Evolutionary conservation across 371 early-diverging fungal species (phyloP).

Genomic region (Actinomortierella ambigua): DNA sequence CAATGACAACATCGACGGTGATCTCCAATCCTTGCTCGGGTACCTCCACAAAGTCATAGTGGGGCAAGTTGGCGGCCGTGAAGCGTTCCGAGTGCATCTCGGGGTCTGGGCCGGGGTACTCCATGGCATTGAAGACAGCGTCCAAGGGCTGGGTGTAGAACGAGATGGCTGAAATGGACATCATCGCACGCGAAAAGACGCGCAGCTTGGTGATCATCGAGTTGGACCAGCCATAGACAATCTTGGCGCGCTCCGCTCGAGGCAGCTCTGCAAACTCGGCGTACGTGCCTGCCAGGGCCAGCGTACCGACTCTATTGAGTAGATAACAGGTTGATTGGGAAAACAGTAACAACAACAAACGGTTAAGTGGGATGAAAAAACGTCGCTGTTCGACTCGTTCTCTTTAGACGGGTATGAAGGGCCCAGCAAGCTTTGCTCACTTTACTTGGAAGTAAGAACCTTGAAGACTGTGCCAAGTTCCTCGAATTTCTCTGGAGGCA

Average conservation of each 20-base stretch:
- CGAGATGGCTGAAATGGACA: conserved; percentile 12
- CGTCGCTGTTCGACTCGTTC: no score
- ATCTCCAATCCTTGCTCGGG: conserved; percentile 44
- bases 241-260: conserved; percentile 53
- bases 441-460: conserved; percentile 43
- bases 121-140: conserved; percentile 43
- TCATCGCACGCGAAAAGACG: conserved; percentile 24
- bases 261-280: conserved; percentile 54
- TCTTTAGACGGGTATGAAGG: no score
- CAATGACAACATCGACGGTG: conserved; percentile 65
- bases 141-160: conserved; percentile 27
- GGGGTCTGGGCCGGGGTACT: conserved; percentile 56
- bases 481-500: conserved; percentile 38
- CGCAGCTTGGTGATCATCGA: conserved; percentile 58
- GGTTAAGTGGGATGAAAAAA: background rate
- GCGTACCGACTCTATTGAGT: conserved; percentile 55
- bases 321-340: conserved; percentile 11
- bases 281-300: conserved; percentile 59
- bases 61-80: conserved; percentile 35
- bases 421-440: background rate
- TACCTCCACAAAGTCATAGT: conserved; percentile 46
- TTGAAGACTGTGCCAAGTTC: conserved; percentile 42
- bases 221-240: conserved; percentile 51
- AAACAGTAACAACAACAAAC: background rate
- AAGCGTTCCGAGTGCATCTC: conserved; percentile 45